phyloP scores from a whole-genome alignment of 1,284 basidiomycete species.

The Entoloma clypeatum region DNA sequence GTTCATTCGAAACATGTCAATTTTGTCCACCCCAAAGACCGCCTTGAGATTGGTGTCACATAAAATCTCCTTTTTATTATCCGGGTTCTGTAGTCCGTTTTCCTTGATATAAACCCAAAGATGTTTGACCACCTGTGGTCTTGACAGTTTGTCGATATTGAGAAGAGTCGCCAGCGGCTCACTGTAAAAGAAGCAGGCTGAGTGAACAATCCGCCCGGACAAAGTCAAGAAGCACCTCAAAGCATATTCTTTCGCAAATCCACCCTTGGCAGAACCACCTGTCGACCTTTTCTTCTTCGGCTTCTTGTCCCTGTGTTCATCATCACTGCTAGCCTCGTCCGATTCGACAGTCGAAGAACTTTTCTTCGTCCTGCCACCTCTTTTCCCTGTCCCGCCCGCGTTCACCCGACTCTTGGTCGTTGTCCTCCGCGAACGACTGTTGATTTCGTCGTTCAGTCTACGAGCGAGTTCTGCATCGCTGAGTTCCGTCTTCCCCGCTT shows the following conservation, averaged over 20 bases:
- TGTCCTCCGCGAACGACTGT: constrained; percentile 55
- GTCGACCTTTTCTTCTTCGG: constrained; percentile 33
- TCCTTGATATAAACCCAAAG: constrained; percentile 84
- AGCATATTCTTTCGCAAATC: constrained; percentile 74
- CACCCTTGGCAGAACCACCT: constrained; percentile 51
- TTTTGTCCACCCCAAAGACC: constrained; percentile 72
- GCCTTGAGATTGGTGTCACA: constrained; percentile 69
- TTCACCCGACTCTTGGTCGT: constrained; percentile 34
- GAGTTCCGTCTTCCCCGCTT: constrained; percentile 40
- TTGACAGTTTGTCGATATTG: constrained; percentile 59
- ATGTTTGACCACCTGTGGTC: constrained; percentile 86
- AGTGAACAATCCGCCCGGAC: background rate
- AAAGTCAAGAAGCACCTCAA: constrained; percentile 52
- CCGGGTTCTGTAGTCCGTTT: constrained; percentile 76
- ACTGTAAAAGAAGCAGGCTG: constrained; percentile 36
- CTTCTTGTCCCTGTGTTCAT: constrained; percentile 37
- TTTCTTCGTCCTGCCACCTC: constrained; percentile 43
- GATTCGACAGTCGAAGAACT: constrained; percentile 55
- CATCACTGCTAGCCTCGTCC: constrained; percentile 46
- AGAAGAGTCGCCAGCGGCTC: constrained; percentile 61
- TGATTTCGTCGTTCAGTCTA: constrained; percentile 68
- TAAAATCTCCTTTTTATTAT: constrained; percentile 75
- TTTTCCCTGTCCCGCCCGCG: constrained; percentile 40
- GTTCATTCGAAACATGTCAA: constrained; percentile 89
- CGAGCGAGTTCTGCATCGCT: constrained; percentile 69